A percentile compares a stretch with the other conserved stretches of the same genome.
phyloP scores from a whole-genome alignment of 495 filamentous ascomycete genomes.

The Penicillium desertorum region DNA sequence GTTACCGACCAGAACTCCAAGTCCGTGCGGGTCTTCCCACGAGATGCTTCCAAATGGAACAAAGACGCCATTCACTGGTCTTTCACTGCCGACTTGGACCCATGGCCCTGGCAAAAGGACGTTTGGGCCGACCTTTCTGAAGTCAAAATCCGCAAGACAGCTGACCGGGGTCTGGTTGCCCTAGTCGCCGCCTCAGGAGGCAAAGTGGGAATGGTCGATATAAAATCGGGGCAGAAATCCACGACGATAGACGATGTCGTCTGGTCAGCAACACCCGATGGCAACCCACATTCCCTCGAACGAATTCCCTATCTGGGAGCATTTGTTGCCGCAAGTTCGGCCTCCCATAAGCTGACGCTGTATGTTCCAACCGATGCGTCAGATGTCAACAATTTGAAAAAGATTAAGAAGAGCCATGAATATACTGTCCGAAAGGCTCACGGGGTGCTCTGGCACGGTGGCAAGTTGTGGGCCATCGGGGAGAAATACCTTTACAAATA shows the following conservation, averaged over 20 bases:
- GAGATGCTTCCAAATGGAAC: not conserved
- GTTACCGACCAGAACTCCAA: not conserved
- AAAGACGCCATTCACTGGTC: not conserved
- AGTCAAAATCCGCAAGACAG: not conserved
- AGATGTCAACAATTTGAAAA: not conserved
- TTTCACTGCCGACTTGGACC: not conserved
- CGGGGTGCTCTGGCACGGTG: not conserved
- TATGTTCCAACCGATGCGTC: not conserved
- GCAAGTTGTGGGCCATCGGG: not conserved
- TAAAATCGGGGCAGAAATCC: not conserved
- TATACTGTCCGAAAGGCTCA: not conserved
- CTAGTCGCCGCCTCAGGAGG: not conserved
- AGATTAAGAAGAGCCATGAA: not conserved
- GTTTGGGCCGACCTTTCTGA: not conserved
- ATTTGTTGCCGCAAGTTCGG: not conserved
- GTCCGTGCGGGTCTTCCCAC: not conserved
- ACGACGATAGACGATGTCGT: not conserved
- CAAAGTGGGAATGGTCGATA: not conserved
- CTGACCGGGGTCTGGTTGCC: not conserved
- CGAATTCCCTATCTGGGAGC: not conserved
- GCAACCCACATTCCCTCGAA: not conserved
- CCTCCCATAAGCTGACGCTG: not conserved
- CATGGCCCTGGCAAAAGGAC: not conserved
- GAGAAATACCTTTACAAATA: not conserved
- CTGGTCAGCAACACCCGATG: not conserved